These are phyloP conservation scores for Penicillium sp. DNA, from an alignment of 2,329 filamentous ascomycete genomes.

Conservation along the genomic window DNA sequence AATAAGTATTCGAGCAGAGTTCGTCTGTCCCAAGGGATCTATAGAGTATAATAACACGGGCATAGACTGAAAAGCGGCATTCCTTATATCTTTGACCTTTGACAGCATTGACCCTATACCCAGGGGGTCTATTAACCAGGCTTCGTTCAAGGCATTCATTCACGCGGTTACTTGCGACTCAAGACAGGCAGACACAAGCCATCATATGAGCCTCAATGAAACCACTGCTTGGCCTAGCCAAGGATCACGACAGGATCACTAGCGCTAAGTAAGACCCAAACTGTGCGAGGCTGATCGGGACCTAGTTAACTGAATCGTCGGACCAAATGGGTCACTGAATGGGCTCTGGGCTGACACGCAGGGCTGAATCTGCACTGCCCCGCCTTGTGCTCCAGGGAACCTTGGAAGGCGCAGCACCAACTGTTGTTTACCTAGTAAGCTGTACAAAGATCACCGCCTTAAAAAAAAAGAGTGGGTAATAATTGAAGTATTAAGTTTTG, in stretches of 20 bases:
- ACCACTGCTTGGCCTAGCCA: not conserved
- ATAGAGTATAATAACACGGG: not conserved
- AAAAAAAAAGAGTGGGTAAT: too few species aligned
- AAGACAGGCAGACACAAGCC: not conserved
- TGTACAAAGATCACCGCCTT: too few species aligned
- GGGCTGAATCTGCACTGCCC: slow-evolving; percentile 2
- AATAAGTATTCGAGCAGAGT: slow-evolving; percentile 1
- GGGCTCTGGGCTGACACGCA: not conserved
- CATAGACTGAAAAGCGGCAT: not conserved
- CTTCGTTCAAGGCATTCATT: not conserved
- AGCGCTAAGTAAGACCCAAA: not conserved
- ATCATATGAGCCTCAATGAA: not conserved
- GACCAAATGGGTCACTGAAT: not conserved
- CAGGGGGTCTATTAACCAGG: not conserved
- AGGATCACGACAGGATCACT: not conserved
- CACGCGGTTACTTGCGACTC: not conserved
- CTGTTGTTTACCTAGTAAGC: too few species aligned
- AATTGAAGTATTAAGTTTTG: too few species aligned
- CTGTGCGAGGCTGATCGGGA: not conserved
- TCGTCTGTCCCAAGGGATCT: not conserved
- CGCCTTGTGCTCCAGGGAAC: not conserved
- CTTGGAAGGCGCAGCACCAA: not conserved
- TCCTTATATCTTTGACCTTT: not conserved
- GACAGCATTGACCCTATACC: not conserved
- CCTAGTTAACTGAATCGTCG: not conserved